phyloP scores from a whole-genome alignment of 2,329 filamentous ascomycete genomes.

The Botrytis hyacinthi region DNA sequence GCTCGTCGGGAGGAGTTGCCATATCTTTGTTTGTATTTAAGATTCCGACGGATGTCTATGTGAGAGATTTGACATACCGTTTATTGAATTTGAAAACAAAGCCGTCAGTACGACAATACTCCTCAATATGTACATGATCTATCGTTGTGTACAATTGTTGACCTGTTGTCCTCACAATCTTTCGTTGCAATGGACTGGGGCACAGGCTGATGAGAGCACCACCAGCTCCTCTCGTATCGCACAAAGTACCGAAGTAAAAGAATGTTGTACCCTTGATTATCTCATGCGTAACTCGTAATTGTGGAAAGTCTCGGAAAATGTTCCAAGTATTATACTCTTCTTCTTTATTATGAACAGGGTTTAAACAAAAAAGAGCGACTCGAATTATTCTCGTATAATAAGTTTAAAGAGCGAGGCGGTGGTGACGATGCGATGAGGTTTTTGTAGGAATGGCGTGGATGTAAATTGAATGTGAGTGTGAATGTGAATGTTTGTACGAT shows the following conservation, averaged over 20 bases:
- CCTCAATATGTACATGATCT: slow-evolving; percentile 32
- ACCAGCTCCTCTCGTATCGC: neutral
- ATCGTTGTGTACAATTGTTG: slow-evolving; percentile 6
- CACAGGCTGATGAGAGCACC: slow-evolving; percentile 7
- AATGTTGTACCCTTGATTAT: slow-evolving; percentile 2
- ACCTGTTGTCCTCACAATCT: slow-evolving; percentile 8
- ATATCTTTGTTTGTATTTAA: neutral
- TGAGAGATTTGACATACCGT: slow-evolving; percentile 1
- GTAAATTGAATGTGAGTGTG: neutral
- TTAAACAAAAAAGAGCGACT: neutral
- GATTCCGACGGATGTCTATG: neutral
- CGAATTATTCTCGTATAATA: neutral
- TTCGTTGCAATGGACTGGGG: slow-evolving; percentile 8
- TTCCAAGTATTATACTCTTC: neutral
- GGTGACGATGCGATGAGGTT: neutral
- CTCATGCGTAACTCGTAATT: neutral
- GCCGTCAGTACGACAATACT: slow-evolving; percentile 30
- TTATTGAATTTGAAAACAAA: slow-evolving; percentile 27
- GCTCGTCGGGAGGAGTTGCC: slow-evolving; percentile 1
- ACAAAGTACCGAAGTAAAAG: neutral
- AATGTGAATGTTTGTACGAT: neutral
- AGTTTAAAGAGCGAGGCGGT: neutral
- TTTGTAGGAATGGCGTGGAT: neutral
- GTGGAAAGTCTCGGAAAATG: neutral
- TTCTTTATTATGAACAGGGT: neutral